A percentile compares a stretch with the other conserved stretches of the same genome.
Evolutionary conservation across 148 eudicot genomes (phyloP).

Genomic region (Diospyros lotus): DNA sequence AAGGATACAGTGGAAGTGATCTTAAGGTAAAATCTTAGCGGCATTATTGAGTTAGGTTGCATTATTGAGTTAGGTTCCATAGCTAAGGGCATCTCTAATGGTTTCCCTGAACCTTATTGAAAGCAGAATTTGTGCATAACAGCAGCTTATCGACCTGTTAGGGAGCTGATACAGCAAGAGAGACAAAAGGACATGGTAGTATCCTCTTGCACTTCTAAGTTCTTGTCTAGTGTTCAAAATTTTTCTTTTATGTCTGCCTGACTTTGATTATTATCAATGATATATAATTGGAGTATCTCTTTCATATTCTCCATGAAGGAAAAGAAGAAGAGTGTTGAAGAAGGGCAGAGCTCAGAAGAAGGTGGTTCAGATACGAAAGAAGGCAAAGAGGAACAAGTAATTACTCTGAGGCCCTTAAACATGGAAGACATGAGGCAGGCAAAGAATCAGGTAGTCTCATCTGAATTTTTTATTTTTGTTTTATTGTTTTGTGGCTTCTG

Average conservation of each 20-base stretch:
- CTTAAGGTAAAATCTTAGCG: slow-evolving; percentile 44
- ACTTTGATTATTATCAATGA: neutral
- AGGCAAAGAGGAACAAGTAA: slow-evolving; percentile 48
- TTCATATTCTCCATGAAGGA: slow-evolving; percentile 31
- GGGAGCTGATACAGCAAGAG: slow-evolving; percentile 85
- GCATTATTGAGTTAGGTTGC: too few relatives aligned
- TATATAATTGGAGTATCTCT: neutral
- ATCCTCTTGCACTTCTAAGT: slow-evolving; percentile 6
- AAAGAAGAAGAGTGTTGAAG: slow-evolving; percentile 57
- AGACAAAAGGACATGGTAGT: slow-evolving; percentile 64
- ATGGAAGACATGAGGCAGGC: slow-evolving; percentile 97
- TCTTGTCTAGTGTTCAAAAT: neutral
- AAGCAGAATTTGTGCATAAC: slow-evolving; percentile 80
- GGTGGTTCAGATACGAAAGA: slow-evolving; percentile 42
- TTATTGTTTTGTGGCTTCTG: neutral
- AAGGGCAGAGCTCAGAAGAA: slow-evolving; percentile 36
- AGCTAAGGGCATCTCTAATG: slow-evolving; percentile 4
- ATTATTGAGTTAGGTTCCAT: neutral
- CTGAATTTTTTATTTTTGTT: neutral
- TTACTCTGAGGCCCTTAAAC: slow-evolving; percentile 65
- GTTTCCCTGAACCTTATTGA: slow-evolving; percentile 5
- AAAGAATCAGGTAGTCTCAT: slow-evolving; percentile 69
- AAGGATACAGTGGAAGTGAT: slow-evolving; percentile 91
- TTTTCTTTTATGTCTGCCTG: neutral
- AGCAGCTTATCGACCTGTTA: slow-evolving; percentile 92